Evolutionary conservation across 768 basidiomycete genomes (phyloP).

Genomic region (Rhizopogon rudus): DNA sequence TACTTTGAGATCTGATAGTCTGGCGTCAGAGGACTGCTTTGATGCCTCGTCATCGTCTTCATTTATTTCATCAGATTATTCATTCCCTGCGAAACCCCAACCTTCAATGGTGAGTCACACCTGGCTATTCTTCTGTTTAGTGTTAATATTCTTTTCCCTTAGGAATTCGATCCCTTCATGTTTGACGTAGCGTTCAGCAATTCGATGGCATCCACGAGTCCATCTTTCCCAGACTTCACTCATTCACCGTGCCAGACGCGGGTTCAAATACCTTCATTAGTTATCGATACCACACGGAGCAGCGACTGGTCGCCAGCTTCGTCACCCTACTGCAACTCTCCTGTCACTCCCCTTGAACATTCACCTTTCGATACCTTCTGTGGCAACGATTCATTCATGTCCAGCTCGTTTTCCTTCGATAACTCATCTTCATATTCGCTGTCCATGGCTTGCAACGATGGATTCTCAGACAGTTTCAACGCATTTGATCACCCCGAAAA

Average conservation of each 20-base stretch:
- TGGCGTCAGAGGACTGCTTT: conserved; percentile 20
- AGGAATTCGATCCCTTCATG: conserved; percentile 27
- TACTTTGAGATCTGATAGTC: conserved; percentile 1
- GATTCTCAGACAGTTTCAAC: conserved; percentile 16
- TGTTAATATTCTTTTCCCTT: not conserved
- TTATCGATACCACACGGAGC: conserved; percentile 35
- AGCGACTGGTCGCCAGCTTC: conserved; percentile 38
- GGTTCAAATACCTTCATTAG: conserved; percentile 28
- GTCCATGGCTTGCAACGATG: conserved; percentile 8
- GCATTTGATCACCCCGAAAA: conserved; percentile 11
- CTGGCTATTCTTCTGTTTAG: not conserved
- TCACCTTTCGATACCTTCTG: conserved; percentile 17
- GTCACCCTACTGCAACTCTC: conserved; percentile 40
- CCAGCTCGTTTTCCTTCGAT: conserved; percentile 14
- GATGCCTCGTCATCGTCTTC: conserved; percentile 30
- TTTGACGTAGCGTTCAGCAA: conserved; percentile 25
- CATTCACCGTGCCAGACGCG: conserved; percentile 12
- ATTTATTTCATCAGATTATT: conserved; percentile 25
- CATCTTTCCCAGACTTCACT: conserved; percentile 17
- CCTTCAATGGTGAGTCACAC: conserved; percentile 42
- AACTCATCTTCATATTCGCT: conserved; percentile 8
- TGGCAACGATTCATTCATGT: conserved; percentile 14
- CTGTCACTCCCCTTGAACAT: conserved; percentile 32
- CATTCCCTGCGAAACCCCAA: conserved; percentile 35
- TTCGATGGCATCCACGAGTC: conserved; percentile 19